Evolutionary conservation across 768 basidiomycete species (phyloP).

Genomic region (Hirschioporus abietinus): DNA sequence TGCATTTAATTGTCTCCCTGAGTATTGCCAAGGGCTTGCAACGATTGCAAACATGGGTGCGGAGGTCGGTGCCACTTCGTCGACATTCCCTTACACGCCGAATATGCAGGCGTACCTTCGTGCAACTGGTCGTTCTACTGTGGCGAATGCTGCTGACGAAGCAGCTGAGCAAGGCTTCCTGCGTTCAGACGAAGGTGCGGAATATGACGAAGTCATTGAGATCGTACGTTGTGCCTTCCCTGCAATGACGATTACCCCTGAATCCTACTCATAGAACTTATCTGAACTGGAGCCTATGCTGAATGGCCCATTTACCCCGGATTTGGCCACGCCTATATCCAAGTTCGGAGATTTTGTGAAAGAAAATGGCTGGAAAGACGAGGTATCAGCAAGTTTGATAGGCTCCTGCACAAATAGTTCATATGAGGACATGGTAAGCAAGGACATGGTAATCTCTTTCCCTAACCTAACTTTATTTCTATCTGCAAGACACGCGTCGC

Average conservation of each 20-base stretch:
- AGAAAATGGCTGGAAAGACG: constrained; percentile 90
- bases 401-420: constrained; percentile 99
- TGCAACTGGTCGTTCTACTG: constrained; percentile 83
- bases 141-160: constrained; percentile 80
- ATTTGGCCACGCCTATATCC: constrained; percentile 90
- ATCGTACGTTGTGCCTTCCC: constrained; percentile 50
- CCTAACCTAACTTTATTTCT: not conserved
- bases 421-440: constrained; percentile 84
- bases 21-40: constrained; percentile 56
- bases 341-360: constrained; percentile 76
- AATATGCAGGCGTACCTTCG: constrained; percentile 87
- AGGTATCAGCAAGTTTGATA: constrained; percentile 86
- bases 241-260: not conserved
- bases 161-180: constrained; percentile 79
- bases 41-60: constrained; percentile 99
- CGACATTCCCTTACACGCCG: constrained; percentile 91
- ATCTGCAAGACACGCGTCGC: constrained; percentile 76
- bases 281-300: constrained; percentile 87
- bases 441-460: not conserved
- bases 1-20: constrained; percentile 4
- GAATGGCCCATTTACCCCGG: constrained; percentile 98
- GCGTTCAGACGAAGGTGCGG: constrained; percentile 75
- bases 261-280: constrained; percentile 52
- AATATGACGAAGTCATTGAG: constrained; percentile 94
- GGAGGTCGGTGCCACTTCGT: constrained; percentile 99